These are phyloP conservation scores for Leucogyrophana mollusca DNA, from an alignment of 768 basidiomycete genomes.

Conservation along the genomic window DNA sequence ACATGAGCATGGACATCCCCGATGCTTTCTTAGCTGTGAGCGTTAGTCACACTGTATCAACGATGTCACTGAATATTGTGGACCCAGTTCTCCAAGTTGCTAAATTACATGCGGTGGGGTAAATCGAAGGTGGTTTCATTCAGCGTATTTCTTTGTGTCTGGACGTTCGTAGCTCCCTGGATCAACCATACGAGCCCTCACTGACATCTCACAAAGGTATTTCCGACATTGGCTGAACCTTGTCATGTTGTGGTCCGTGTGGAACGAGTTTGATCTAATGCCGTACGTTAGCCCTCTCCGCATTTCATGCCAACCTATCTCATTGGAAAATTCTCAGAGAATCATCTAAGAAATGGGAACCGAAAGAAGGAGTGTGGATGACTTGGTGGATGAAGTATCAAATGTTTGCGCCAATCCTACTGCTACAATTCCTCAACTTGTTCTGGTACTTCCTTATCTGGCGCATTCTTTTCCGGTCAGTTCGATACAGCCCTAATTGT, in stretches of 20 bases:
- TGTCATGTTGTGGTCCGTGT: conserved; percentile 84
- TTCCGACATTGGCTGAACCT: conserved; percentile 93
- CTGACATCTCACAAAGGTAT: conserved; percentile 51
- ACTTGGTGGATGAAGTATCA: conserved; percentile 79
- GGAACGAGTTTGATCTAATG: conserved; percentile 70
- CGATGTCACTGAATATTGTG: not conserved
- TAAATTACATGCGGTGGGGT: conserved; percentile 82
- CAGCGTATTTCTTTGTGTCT: conserved; percentile 61
- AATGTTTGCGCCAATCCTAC: conserved; percentile 68
- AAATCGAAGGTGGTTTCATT: conserved; percentile 63
- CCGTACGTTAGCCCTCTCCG: conserved; percentile 56
- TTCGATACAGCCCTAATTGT: conserved; percentile 7
- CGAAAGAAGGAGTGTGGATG: conserved; percentile 66
- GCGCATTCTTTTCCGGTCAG: conserved; percentile 73
- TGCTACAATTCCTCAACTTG: conserved; percentile 82
- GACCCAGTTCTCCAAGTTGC: conserved; percentile 71
- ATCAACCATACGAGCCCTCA: not conserved
- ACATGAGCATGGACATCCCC: conserved; percentile 95
- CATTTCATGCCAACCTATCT: not conserved
- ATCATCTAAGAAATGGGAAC: conserved; percentile 54
- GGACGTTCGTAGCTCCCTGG: conserved; percentile 63
- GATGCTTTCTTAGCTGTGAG: conserved; percentile 84
- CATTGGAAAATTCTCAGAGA: too few relatives aligned
- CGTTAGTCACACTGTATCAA: conserved; percentile 5
- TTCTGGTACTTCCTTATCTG: conserved; percentile 92